Base-by-base conservation (phyloP, 352 stramenopile genomes). In the Phytophthora chlamydospora region DNA sequence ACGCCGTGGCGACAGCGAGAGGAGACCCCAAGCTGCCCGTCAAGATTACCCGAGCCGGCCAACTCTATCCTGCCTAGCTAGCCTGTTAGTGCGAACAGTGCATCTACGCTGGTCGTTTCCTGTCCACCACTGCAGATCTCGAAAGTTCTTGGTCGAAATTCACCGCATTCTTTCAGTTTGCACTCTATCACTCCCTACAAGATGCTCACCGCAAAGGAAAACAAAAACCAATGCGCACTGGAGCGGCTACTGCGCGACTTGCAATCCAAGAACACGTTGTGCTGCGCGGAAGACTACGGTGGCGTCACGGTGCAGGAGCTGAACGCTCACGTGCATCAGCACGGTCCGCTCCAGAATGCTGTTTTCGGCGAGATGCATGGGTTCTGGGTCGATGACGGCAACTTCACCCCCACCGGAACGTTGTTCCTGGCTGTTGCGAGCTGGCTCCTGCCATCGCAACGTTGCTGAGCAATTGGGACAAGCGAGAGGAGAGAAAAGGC, bases 21-120 rank as follows among this genome's bases (percentile, higher is more conserved):
- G 82, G 82, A 32, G 73, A 84, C n/a, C 65, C 82, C 9, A 83
- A 78, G 59, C 16, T 62, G 16, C 57, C 61, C 6, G 77, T 91
- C 16, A 69, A 71, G 36, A 89, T 91, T 47, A 13, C 47, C 16
- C 36, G 51, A 7, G 60, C 58, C n/a, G 82, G 82, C 4, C 82
- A 91, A 49, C 54, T 89, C 21, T 80, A 76, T 36, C 58, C 71
- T 29, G 41, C 38, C 11, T 80, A 64, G 27, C 6, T 31, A 31
- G 9, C 21, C 21, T 24, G 21, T 24, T 24, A 24, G 21, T 24
- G 21, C 21, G 21, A 24, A 24, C 21, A 24, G 21, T 24, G 21
- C 21, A 24, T 24, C 21, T 24, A 24, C 21, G 21, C 21, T 24
- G 21, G 21, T 24, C 21, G 21, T 24, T 24, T 24, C 21, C 21